Evolutionary conservation across 306 rosid species (phyloP).

Genomic region (Cicer pinnatifidum): DNA sequence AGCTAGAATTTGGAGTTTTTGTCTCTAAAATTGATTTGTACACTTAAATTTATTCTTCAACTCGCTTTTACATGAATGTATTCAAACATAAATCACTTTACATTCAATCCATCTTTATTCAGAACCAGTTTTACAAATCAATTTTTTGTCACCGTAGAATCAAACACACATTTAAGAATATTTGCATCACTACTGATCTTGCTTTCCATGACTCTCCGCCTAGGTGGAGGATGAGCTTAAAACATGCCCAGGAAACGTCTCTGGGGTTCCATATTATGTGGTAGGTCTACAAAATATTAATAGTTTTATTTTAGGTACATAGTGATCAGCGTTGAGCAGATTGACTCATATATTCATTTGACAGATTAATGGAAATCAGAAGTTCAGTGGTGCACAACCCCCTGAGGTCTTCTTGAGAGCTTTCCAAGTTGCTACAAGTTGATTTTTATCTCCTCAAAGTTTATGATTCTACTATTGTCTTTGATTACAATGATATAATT

Average conservation of each 20-base stretch:
- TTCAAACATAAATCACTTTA: no score
- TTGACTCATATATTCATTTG: conserved; percentile 41
- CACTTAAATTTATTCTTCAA: no score
- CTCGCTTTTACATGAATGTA: no score
- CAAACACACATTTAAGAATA: conserved; percentile 11
- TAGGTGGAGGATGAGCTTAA: conserved; percentile 80
- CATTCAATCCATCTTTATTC: no score
- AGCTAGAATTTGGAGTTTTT: no score
- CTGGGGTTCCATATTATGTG: conserved; percentile 79
- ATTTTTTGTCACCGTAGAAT: no score
- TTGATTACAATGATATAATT: conserved; percentile 1
- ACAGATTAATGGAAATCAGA: conserved; percentile 76
- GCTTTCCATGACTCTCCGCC: conserved; percentile 37
- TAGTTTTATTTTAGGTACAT: conserved; percentile 13
- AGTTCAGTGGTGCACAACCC: conserved; percentile 75
- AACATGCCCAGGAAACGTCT: conserved; percentile 55
- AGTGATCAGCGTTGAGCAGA: not conserved
- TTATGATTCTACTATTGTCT: not conserved
- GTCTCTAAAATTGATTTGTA: no score
- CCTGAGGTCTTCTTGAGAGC: conserved; percentile 79
- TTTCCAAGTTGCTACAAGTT: conserved; percentile 59
- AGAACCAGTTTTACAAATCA: no score
- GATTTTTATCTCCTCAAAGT: conserved; percentile 36
- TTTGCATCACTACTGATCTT: conserved; percentile 26
- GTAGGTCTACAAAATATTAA: conserved; percentile 52